Evolutionary conservation across 768 basidiomycete genomes (phyloP).

Genomic region (Tremella fuciformis): DNA sequence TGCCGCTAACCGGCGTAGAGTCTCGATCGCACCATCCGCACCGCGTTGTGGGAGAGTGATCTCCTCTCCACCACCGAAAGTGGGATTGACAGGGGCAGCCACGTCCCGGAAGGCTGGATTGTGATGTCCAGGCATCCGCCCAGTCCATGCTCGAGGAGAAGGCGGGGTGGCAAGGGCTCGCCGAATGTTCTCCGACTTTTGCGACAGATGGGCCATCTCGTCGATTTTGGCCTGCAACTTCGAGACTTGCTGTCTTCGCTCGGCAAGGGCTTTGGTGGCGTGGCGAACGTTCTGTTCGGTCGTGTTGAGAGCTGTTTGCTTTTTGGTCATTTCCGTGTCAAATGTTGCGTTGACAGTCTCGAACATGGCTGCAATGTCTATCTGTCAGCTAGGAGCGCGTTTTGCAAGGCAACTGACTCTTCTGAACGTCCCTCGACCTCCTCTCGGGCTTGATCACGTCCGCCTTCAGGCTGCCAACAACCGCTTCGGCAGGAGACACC

Average conservation of each 20-base stretch:
- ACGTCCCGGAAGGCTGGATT: neutral
- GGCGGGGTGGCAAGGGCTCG: slow-evolving; percentile 64
- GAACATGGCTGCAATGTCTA: slow-evolving; percentile 84
- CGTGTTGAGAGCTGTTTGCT: slow-evolving; percentile 81
- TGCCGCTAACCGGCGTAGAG: slow-evolving; percentile 68
- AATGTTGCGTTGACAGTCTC: slow-evolving; percentile 75
- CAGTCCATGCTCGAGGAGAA: slow-evolving; percentile 53
- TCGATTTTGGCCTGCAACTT: slow-evolving; percentile 68
- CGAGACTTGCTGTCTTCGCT: slow-evolving; percentile 81
- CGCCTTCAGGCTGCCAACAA: slow-evolving; percentile 69
- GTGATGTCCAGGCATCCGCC: slow-evolving; percentile 55
- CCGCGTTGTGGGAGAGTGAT: slow-evolving; percentile 23
- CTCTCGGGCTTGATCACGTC: slow-evolving; percentile 75
- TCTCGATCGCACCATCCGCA: slow-evolving; percentile 60
- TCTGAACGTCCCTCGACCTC: slow-evolving; percentile 66
- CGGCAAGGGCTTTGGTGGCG: slow-evolving; percentile 83
- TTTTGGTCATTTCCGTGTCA: slow-evolving; percentile 73
- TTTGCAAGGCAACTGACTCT: slow-evolving; percentile 42
- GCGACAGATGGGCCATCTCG: slow-evolving; percentile 76
- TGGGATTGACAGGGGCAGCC: neutral
- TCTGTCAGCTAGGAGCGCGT: slow-evolving; percentile 4
- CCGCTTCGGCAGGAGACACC: slow-evolving; percentile 62
- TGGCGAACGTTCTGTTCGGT: slow-evolving; percentile 82
- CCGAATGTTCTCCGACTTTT: slow-evolving; percentile 79
- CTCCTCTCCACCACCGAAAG: slow-evolving; percentile 56